These are phyloP conservation scores for Euptelea pleiosperma DNA, from an alignment of 164 flowering plant genomes.

Conservation along the genomic window DNA sequence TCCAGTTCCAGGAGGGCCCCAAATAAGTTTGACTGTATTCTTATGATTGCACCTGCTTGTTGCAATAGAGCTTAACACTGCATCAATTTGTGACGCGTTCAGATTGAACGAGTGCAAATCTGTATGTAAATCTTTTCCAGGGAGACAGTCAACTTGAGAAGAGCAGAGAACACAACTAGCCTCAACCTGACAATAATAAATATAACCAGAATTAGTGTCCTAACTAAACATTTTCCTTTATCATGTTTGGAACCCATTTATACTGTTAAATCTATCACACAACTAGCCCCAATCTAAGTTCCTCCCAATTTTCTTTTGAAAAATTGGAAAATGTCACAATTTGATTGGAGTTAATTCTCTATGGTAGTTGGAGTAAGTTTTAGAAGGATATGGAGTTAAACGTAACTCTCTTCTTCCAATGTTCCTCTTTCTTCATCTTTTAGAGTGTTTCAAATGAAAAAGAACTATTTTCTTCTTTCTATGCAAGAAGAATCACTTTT, in stretches of 20 bases:
- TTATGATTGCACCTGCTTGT: constrained; percentile 25
- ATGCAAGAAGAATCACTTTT: too few species aligned
- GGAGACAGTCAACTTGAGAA: background rate
- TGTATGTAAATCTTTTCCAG: background rate
- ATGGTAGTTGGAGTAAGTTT: too few species aligned
- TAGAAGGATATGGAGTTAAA: too few species aligned
- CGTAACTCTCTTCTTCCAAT: too few species aligned
- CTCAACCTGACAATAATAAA: constrained; percentile 12
- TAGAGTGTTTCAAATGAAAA: too few species aligned
- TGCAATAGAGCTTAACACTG: constrained; percentile 29
- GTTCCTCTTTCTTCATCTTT: too few species aligned
- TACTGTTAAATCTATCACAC: background rate
- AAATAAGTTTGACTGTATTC: constrained; percentile 35
- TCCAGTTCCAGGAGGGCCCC: constrained; percentile 77
- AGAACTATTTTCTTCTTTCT: too few species aligned
- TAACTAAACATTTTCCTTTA: background rate
- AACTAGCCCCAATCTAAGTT: too few species aligned
- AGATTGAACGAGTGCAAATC: constrained; percentile 14
- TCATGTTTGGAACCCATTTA: background rate
- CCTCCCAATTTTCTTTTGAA: too few species aligned
- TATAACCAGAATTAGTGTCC: background rate
- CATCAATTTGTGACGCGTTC: constrained; percentile 37
- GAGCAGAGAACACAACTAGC: constrained; percentile 22
- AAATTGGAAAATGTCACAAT: too few species aligned
- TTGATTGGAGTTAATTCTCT: too few species aligned